Percentiles rank a stretch among this genome's conserved stretches.
phyloP scores from a whole-genome alignment of 1,284 basidiomycete species.

The Gymnopus androsaceus region DNA sequence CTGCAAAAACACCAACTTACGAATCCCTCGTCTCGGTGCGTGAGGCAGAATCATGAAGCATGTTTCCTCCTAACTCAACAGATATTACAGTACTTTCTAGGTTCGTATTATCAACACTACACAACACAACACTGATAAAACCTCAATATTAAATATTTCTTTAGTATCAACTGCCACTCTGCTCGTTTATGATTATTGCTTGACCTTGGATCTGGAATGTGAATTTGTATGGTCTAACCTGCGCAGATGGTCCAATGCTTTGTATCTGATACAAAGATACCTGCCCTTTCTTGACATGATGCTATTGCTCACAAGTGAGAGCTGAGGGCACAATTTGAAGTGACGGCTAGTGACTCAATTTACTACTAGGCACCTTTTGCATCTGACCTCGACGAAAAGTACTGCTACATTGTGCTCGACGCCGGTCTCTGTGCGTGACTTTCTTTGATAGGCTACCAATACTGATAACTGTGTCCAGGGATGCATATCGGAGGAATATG shows the following conservation, averaged over 20 bases:
- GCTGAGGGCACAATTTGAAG: not conserved
- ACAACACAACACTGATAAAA: not conserved
- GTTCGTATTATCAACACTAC: not conserved
- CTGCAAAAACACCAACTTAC: too few species aligned
- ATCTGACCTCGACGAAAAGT: not conserved
- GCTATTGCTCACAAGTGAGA: not conserved
- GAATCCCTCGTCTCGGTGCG: not conserved
- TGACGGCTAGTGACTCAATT: not conserved
- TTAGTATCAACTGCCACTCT: constrained; percentile 5
- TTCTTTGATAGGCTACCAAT: not conserved
- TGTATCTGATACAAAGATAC: constrained; percentile 12
- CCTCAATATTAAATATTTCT: not conserved
- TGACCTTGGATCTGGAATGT: constrained; percentile 9
- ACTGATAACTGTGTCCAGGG: not conserved
- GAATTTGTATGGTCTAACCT: constrained; percentile 3
- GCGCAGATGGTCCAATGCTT: not conserved
- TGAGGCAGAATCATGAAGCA: too few species aligned
- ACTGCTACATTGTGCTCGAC: not conserved
- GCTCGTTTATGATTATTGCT: constrained; percentile 10
- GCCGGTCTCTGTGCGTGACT: not conserved
- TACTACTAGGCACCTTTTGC: not conserved
- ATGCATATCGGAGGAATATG: constrained; percentile 1
- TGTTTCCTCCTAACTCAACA: too few species aligned
- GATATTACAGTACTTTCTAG: not conserved
- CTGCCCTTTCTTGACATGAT: constrained; percentile 11